A percentile compares a stretch with the other conserved stretches of the same genome.
These are phyloP conservation scores for Exophiala viscosa DNA, from an alignment of 2,329 filamentous ascomycete genomes.

Conservation along the genomic window DNA sequence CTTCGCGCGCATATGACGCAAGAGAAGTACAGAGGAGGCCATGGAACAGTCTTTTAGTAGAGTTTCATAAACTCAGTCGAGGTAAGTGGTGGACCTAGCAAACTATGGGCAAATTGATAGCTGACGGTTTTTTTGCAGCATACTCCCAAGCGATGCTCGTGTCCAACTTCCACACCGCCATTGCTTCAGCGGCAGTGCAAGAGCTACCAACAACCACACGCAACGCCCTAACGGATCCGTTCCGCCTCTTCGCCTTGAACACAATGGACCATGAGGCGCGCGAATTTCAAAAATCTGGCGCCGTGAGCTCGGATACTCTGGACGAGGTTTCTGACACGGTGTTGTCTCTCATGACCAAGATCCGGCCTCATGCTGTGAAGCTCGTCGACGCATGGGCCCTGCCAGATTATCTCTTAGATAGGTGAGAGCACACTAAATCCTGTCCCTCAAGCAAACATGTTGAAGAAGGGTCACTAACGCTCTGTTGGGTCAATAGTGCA, in stretches of 20 bases:
- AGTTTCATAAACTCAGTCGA: conserved; percentile 71
- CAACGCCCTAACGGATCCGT: conserved; percentile 60
- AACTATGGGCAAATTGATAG: not conserved
- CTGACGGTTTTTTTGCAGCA: conserved; percentile 30
- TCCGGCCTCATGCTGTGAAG: conserved; percentile 67
- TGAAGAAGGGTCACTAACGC: not conserved
- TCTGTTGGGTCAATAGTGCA: conserved; percentile 43
- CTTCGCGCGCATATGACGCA: conserved; percentile 70
- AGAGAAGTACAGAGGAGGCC: conserved; percentile 69
- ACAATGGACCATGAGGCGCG: conserved; percentile 53
- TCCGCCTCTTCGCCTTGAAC: conserved; percentile 61
- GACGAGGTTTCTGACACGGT: conserved; percentile 39
- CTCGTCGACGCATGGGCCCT: conserved; percentile 72
- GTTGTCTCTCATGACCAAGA: conserved; percentile 63
- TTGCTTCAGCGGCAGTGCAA: conserved; percentile 49
- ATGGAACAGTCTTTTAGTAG: conserved; percentile 74
- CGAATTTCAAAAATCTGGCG: conserved; percentile 68
- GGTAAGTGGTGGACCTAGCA: conserved; percentile 36
- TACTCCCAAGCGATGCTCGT: conserved; percentile 73
- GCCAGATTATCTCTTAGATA: conserved; percentile 70
- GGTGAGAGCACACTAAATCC: conserved; percentile 2
- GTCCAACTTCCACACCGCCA: conserved; percentile 70
- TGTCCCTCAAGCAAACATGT: not conserved
- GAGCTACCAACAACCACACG: conserved; percentile 42
- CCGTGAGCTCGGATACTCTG: conserved; percentile 51